phyloP scores from a whole-genome alignment of 805 yeast species.

The Teunomyces kruisii region DNA sequence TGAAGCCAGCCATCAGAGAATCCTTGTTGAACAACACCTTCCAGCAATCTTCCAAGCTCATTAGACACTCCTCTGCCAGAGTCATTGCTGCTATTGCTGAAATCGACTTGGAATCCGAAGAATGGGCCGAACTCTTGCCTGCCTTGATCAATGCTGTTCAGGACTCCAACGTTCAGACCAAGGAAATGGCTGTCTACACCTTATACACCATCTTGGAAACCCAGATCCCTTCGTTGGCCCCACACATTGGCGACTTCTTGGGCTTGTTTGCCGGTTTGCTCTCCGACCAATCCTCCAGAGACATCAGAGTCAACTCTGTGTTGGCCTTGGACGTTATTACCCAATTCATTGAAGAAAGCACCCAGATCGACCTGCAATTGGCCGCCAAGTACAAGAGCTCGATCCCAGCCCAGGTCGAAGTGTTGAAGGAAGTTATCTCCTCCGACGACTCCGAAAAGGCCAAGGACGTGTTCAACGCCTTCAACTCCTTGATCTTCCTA shows the following conservation, averaged over 20 bases:
- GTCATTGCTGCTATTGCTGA: constrained; percentile 85
- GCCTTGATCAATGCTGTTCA: constrained; percentile 62
- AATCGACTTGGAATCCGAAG: constrained; percentile 57
- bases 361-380: constrained; percentile 40
- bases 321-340: constrained; percentile 75
- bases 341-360: constrained; percentile 61
- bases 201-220: constrained; percentile 77
- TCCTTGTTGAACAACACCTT: constrained; percentile 71
- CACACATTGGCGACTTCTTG: constrained; percentile 66
- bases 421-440: constrained; percentile 69
- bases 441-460: constrained; percentile 72
- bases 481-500: constrained; percentile 73
- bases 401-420: constrained; percentile 79
- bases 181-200: constrained; percentile 83
- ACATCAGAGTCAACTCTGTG: constrained; percentile 79
- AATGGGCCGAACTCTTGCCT: constrained; percentile 80
- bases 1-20: constrained; percentile 62
- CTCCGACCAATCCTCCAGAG: constrained; percentile 58
- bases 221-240: constrained; percentile 54
- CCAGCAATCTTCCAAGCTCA: constrained; percentile 59
- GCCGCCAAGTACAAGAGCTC: constrained; percentile 60
- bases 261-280: constrained; percentile 69
- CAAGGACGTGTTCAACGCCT: constrained; percentile 75
- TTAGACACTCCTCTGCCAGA: constrained; percentile 88
- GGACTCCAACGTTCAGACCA: constrained; percentile 48